Conservation (phyloP, 1,284 basidiomycete genomes). For the Tylopilus sp. region DNA sequence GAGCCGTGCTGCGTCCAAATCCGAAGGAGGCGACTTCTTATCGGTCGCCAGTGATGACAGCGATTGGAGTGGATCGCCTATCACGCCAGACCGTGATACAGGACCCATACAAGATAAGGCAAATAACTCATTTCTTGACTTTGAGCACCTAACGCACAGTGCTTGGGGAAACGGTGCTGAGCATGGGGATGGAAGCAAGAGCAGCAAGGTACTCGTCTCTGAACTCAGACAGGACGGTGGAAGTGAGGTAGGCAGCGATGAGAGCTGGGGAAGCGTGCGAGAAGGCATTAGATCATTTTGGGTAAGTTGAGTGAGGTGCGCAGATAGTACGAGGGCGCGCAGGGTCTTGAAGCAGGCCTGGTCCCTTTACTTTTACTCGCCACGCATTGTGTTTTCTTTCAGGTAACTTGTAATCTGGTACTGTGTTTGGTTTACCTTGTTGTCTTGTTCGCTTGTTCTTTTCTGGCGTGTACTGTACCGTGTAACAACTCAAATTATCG, state of each 20-base stretch:
- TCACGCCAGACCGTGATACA: neutral
- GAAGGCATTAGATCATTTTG: slow-evolving; percentile 9
- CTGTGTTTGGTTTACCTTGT: neutral
- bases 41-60: slow-evolving; percentile 23
- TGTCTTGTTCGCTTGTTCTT: neutral
- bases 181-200: slow-evolving; percentile 20
- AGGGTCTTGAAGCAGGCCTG: too few species aligned
- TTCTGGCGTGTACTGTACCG: slow-evolving; percentile 3
- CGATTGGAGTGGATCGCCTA: slow-evolving; percentile 15
- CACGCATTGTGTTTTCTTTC: neutral
- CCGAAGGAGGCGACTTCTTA: slow-evolving; percentile 28
- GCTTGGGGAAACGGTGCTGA: neutral
- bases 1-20: slow-evolving; percentile 20
- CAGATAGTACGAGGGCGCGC: neutral
- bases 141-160: slow-evolving; percentile 16
- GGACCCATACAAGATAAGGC: slow-evolving; percentile 7
- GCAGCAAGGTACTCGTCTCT: slow-evolving; percentile 18
- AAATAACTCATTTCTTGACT: slow-evolving; percentile 27
- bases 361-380: too few species aligned
- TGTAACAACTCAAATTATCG: neutral
- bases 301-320: neutral
- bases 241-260: slow-evolving; percentile 30
- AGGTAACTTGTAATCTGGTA: slow-evolving; percentile 8
- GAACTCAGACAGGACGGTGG: slow-evolving; percentile 14
- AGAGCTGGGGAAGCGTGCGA: slow-evolving; percentile 29